These are phyloP conservation scores for Melastoma candidum DNA, from an alignment of 441 rosid genomes.

Conservation along the genomic window DNA sequence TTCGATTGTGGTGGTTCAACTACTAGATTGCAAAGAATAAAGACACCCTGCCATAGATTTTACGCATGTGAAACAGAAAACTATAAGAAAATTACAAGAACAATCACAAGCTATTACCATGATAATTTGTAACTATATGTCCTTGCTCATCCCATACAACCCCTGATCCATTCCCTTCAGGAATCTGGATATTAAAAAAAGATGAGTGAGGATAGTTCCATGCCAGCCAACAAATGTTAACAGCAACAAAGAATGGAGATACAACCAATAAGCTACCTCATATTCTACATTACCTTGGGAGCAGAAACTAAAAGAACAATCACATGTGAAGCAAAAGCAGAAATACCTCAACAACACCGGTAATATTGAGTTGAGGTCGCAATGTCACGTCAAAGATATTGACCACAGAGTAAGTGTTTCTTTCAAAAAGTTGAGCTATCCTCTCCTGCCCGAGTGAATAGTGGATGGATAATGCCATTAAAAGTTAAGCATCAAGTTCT, in stretches of 20 bases:
- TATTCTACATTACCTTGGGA: constrained; percentile 1
- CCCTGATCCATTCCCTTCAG: constrained; percentile 98
- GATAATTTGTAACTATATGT: constrained; percentile 90
- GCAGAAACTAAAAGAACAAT: background rate
- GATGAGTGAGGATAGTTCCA: background rate
- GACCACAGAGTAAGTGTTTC: constrained; percentile 83
- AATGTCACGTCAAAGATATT: constrained; percentile 88
- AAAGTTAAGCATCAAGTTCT: constrained; percentile 2
- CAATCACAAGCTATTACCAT: constrained; percentile 47
- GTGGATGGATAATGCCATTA: constrained; percentile 2
- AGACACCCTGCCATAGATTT: too few species aligned
- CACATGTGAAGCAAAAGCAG: background rate
- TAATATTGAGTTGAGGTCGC: constrained; percentile 84
- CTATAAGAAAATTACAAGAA: too few species aligned
- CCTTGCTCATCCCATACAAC: constrained; percentile 91
- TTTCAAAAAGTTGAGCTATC: constrained; percentile 73
- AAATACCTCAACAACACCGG: constrained; percentile 85
- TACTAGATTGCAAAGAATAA: background rate
- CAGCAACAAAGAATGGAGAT: background rate
- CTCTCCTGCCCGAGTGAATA: constrained; percentile 50
- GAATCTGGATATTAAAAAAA: constrained; percentile 38
- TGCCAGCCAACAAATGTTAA: background rate
- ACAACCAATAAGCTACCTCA: constrained; percentile 1
- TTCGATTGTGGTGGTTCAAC: background rate
- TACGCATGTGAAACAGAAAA: too few species aligned